phyloP scores from a whole-genome alignment of 2,329 filamentous ascomycete genomes.

The Penicillium corylophilum region DNA sequence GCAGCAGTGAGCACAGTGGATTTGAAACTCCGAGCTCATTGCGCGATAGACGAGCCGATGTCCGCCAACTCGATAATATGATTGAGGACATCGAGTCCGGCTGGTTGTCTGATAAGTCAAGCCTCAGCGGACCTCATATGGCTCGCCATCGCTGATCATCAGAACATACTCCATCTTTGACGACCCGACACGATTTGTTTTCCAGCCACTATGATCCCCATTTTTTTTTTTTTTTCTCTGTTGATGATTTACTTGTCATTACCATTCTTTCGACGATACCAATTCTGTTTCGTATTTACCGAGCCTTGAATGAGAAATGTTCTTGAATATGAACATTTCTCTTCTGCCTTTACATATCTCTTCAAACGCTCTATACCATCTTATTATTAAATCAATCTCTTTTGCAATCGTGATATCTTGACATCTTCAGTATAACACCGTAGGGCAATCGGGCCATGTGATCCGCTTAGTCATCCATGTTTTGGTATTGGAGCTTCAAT shows the following conservation, averaged over 20 bases:
- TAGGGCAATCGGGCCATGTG: slow-evolving; percentile 2
- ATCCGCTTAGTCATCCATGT: slow-evolving; percentile 19
- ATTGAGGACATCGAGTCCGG: slow-evolving; percentile 33
- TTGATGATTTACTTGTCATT: neutral
- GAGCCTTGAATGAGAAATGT: slow-evolving; percentile 1
- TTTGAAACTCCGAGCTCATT: slow-evolving; percentile 22
- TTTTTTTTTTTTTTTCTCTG: neutral
- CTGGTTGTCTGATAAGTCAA: slow-evolving; percentile 32
- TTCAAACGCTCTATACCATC: neutral
- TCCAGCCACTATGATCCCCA: neutral
- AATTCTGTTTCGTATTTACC: neutral
- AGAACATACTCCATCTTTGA: neutral
- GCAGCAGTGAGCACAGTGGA: slow-evolving; percentile 28
- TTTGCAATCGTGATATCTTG: neutral
- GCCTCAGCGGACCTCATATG: slow-evolving; percentile 10
- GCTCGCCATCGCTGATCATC: slow-evolving; percentile 12
- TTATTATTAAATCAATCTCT: no score
- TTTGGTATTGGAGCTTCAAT: slow-evolving; percentile 8
- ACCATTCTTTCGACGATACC: slow-evolving; percentile 9
- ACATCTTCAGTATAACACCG: neutral
- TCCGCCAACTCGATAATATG: slow-evolving; percentile 33
- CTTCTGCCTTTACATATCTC: neutral
- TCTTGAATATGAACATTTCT: neutral
- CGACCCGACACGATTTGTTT: neutral
- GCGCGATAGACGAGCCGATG: slow-evolving; percentile 21